Evolutionary conservation across 306 rosid genomes (phyloP), one percentile per base, ranked within the genome.

Genomic region (Herpetospermum pedunculosum): DNA sequence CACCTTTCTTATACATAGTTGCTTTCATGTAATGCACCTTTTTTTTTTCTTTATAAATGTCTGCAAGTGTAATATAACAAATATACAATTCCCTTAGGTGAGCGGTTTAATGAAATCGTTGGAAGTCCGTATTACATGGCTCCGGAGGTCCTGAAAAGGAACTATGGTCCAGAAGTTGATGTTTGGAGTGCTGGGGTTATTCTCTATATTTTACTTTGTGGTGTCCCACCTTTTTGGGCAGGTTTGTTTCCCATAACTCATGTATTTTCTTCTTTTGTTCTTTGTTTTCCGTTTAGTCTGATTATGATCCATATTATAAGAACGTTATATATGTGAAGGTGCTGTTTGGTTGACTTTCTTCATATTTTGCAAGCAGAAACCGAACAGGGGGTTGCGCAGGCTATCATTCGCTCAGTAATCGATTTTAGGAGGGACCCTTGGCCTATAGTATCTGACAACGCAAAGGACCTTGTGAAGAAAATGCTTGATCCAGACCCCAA

Each of bases 141-240:
- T 43, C 97, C 96, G 0, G 97, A 92, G 80, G 97, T 92, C 67
- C 70, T 92, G 79, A 85, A 84, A 80, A 88, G 96, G 55, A 87
- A 78, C 65, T 92, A 92, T 79, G 97, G 97, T 8, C 96, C 88
- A 14, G 96, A 92, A 77, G 88, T 89, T 52, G 97, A 92, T 73
- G 87, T 92, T 43, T 92, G 97, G 97, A 89, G 97, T 81, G 96
- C 90, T 47, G 97, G 97, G 69, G 91, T 92, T 79, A 89, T 92
- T 75, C 80, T 89, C 15, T 92, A 92, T 80, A 92, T 92, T 69
- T 81, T 92, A 77, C 90, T 92, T 44, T 83, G 88, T 78, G 97
- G 97, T 34, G 90, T 80, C 70, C 97, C 97, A 37, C 97, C 96
- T 37, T 92, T 92, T 75, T 92, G 97, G 97, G 97, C 97, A 77